phyloP scores from a whole-genome alignment of 148 eudicot genomes.

The Beta vulgaris region DNA sequence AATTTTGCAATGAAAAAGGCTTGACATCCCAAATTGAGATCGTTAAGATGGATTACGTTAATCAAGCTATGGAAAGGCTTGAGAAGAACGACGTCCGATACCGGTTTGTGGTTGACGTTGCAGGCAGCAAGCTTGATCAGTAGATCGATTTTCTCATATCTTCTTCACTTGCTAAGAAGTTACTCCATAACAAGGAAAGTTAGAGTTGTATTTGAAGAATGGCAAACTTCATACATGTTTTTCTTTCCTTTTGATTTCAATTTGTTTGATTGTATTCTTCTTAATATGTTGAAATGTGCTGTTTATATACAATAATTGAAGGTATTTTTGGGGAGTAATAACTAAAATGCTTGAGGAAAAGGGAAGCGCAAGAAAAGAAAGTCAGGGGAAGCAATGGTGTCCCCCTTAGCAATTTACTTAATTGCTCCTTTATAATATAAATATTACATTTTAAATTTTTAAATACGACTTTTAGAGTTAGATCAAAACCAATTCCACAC shows the following conservation, averaged over 20 bases:
- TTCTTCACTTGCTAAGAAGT: not conserved
- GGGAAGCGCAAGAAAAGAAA: too few species aligned
- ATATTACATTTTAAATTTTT: too few species aligned
- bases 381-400: too few species aligned
- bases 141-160: not conserved
- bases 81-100: constrained; percentile 92
- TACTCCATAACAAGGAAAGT: not conserved
- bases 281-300: too few species aligned
- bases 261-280: not conserved
- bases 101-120: constrained; percentile 80
- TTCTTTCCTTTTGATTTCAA: not conserved
- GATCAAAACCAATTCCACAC: too few species aligned
- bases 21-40: constrained; percentile 65
- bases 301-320: too few species aligned
- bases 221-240: not conserved
- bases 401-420: too few species aligned
- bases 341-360: too few species aligned
- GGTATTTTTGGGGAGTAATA: too few species aligned
- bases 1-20: constrained; percentile 70
- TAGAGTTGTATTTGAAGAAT: not conserved
- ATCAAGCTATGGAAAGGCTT: constrained; percentile 76
- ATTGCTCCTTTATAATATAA: too few species aligned
- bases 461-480: too few species aligned
- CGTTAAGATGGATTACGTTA: constrained; percentile 81
- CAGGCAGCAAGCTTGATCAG: constrained; percentile 60